Conservation (phyloP, 257 asterid species). For the Scutellaria minor region DNA sequence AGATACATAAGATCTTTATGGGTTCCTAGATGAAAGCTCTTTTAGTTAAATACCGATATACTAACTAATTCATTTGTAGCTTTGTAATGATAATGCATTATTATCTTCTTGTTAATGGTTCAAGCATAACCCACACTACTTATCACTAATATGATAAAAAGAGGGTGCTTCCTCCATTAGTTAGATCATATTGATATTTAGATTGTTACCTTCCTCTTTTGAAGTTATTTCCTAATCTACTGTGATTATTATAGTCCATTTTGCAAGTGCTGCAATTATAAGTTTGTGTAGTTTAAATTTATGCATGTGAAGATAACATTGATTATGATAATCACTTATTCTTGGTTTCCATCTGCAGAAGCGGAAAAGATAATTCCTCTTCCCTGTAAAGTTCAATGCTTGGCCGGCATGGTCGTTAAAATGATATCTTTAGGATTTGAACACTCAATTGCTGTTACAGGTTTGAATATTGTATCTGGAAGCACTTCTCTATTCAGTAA, state of each 20-base stretch:
- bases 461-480: slow-evolving; percentile 45
- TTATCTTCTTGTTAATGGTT: slow-evolving; percentile 5
- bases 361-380: slow-evolving; percentile 59
- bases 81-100: slow-evolving; percentile 4
- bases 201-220: slow-evolving; percentile 10
- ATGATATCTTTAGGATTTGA: slow-evolving; percentile 76
- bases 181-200: slow-evolving; percentile 10
- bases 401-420: slow-evolving; percentile 68
- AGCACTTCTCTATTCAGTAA: slow-evolving; percentile 17
- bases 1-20: neutral
- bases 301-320: neutral
- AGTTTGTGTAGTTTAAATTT: neutral
- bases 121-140: neutral
- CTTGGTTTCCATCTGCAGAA: slow-evolving; percentile 59
- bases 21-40: slow-evolving; percentile 7
- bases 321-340: slow-evolving; percentile 1
- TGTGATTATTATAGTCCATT: neutral
- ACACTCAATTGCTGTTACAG: slow-evolving; percentile 97
- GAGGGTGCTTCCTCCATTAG: slow-evolving; percentile 13
- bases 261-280: slow-evolving; percentile 17
- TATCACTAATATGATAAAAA: neutral
- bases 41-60: neutral
- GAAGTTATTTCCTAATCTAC: slow-evolving; percentile 1
- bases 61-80: neutral
- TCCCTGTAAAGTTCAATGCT: slow-evolving; percentile 78